These are phyloP conservation scores for Wickerhamiella azymoides DNA, from an alignment of 805 yeast genomes.

Conservation along the genomic window DNA sequence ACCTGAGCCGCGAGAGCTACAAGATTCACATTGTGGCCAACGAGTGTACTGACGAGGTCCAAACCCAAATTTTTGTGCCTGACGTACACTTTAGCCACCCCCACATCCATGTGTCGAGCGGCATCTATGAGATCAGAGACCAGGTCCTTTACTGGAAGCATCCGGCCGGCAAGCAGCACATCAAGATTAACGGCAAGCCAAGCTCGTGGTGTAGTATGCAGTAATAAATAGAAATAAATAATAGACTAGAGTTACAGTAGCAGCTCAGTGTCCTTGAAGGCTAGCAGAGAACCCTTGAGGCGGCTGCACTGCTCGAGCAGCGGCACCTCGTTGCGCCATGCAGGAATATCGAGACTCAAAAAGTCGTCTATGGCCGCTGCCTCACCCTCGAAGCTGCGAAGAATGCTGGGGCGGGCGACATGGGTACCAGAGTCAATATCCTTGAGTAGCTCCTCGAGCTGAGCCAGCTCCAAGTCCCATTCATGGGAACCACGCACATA, in stretches of 20 bases:
- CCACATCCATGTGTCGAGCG: slow-evolving; percentile 39
- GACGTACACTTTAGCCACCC: slow-evolving; percentile 38
- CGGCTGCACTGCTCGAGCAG: neutral
- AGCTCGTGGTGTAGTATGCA: slow-evolving; percentile 12
- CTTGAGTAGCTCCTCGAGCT: neutral
- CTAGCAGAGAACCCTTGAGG: neutral
- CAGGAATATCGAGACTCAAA: neutral
- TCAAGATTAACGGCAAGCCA: neutral
- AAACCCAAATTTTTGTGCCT: slow-evolving; percentile 54
- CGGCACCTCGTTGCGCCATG: neutral
- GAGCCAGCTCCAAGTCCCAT: neutral
- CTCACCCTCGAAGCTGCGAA: neutral
- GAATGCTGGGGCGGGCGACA: neutral
- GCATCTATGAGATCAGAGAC: slow-evolving; percentile 35
- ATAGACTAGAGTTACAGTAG: neutral
- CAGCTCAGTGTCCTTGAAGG: neutral
- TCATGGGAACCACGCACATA: neutral
- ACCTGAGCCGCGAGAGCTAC: slow-evolving; percentile 12
- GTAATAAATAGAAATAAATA: neutral
- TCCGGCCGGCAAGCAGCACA: slow-evolving; percentile 28
- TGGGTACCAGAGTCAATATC: neutral
- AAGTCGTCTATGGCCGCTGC: neutral
- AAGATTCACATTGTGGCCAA: slow-evolving; percentile 11
- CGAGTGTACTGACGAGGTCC: slow-evolving; percentile 4
- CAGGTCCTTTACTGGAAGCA: slow-evolving; percentile 67